Base-by-base conservation (phyloP, 164 flowering plant genomes). In the Litsea cubeba region DNA sequence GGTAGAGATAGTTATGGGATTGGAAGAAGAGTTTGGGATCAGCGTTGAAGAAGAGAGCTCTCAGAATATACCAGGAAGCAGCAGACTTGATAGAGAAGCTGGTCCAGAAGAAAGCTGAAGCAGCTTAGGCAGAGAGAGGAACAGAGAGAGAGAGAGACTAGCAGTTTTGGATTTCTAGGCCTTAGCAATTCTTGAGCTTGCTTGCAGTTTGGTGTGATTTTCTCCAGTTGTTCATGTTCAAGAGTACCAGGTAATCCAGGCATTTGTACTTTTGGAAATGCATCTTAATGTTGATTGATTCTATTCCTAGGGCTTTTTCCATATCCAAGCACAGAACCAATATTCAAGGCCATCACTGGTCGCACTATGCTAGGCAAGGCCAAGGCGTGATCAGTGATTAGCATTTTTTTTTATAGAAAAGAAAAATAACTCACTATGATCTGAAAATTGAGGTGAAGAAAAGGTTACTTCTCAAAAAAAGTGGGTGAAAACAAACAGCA, bases 1-100 rank as follows among this genome's bases (percentile, higher is more conserved):
- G 60, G 87, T 86, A 58, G 88, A 86, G 76, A 84, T 86, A 66
- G 88, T 86, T n/a, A 86, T 86, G 88, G 82, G 78, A 64, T 74
- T 86, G 3, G 88, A 86, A 65, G 87, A 86, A 60, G 85, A 75
- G 72, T 86, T 86, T 68, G 80, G 71, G 2, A 83, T 86, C 63
- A 77, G 26, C 12, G 87, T 86, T 51, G 88, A 84, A 72, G 88
- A 86, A 70, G 88, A 86, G 30, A 80, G 65, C 67, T 78, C 88
- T 3, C 81, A 82, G 63, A 78, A 70, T 70, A 86, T 86, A 62
- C 22, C 76, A 74, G 77, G 87, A 86, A 75, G 88, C 84, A 8
- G 87, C 88, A 4, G 84, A 86, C 54, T 17, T 86, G 78, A 84
- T 86, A 51, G 88, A 86, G 32, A 77, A 79, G 69, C 72, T 85